These are phyloP conservation scores for Triticum turgidum DNA, from an alignment of 176 grass and related monocot species.

Conservation along the genomic window DNA sequence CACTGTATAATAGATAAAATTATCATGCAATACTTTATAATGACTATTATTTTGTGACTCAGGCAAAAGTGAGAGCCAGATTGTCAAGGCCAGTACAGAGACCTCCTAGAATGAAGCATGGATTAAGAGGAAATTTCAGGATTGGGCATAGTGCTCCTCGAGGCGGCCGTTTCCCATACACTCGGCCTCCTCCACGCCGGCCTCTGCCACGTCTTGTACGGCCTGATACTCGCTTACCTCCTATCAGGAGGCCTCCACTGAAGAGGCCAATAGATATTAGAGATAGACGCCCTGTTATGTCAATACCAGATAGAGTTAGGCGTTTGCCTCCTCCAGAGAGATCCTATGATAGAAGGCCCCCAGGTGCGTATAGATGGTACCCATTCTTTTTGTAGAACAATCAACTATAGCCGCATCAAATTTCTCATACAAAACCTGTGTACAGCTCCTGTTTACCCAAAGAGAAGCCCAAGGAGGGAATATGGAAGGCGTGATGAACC, in stretches of 20 bases:
- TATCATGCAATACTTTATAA: conserved; percentile 12
- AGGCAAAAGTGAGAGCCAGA: conserved; percentile 87
- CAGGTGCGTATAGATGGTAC: conserved; percentile 48
- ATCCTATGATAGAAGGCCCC: conserved; percentile 61
- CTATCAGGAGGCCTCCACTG: conserved; percentile 52
- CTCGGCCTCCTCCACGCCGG: conserved; percentile 40
- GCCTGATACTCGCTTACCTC: conserved; percentile 41
- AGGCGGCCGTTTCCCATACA: conserved; percentile 51
- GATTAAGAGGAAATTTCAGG: conserved; percentile 75
- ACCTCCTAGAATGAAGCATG: conserved; percentile 75
- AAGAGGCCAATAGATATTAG: conserved; percentile 67
- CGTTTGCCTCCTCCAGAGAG: conserved; percentile 62
- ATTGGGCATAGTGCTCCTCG: conserved; percentile 52
- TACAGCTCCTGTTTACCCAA: conserved; percentile 63
- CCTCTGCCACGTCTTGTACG: conserved; percentile 41
- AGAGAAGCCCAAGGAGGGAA: conserved; percentile 69
- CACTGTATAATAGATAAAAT: background rate
- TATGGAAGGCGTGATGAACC: conserved; percentile 62
- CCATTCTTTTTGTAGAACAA: background rate
- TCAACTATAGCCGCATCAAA: background rate
- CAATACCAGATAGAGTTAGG: conserved; percentile 60
- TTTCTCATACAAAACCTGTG: conserved; percentile 1
- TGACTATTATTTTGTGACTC: conserved; percentile 1
- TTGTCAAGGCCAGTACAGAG: conserved; percentile 77
- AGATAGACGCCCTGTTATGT: conserved; percentile 63